Base-by-base conservation (phyloP, 179 eudicot genomes). In the Heliamphora pulchella region DNA sequence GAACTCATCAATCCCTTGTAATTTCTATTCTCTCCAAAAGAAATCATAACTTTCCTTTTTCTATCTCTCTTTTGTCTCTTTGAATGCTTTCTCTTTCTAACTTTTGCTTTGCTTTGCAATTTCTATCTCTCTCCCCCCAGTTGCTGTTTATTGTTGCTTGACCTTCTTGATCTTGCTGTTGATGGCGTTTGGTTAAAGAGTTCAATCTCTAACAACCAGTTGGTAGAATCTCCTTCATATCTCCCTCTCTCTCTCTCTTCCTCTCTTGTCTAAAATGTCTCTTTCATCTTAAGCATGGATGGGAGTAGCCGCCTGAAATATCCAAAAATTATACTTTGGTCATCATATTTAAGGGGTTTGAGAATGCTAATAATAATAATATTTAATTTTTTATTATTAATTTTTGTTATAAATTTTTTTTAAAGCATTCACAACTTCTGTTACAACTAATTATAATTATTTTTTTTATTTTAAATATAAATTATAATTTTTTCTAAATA, bases 201-300 rank as follows among this genome's bases (percentile, higher is more conserved):
- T 81, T 85, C 84, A 84, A 86, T 88, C 88, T 84, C 83, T 88
- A 88, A 88, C 88, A 48, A 88, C 90, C 86, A 88, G 90, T 86
- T 86, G 90, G 90, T 88, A 75, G 83, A 88, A 81, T 61, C 82
- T 77, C 71, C 77, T 51, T 4, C 50, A 3, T 63, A 5, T 79
- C 65, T 58, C 66, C 69, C 31, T 62, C 80, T 75, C 79, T 69
- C 72, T 31, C 78, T 59, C 80, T 59, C 22, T 3, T n/a, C 14
- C 64, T 74, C 53, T 75, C 79, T 64, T n/a, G n/a, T n/a, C 69
- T 20, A 46, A 2, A 17, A 61, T 50, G 51, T 82, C 71, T 79
- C 58, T 80, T 78, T 74, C 78, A 78, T 55, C 81, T 81, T 79
- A 61, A 80, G 83, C 83, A 79, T 81, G 78, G 61, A 81, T 70